Evolutionary conservation across 2,329 filamentous ascomycete genomes (phyloP).

Genomic region (Exserohilum rostratum): DNA sequence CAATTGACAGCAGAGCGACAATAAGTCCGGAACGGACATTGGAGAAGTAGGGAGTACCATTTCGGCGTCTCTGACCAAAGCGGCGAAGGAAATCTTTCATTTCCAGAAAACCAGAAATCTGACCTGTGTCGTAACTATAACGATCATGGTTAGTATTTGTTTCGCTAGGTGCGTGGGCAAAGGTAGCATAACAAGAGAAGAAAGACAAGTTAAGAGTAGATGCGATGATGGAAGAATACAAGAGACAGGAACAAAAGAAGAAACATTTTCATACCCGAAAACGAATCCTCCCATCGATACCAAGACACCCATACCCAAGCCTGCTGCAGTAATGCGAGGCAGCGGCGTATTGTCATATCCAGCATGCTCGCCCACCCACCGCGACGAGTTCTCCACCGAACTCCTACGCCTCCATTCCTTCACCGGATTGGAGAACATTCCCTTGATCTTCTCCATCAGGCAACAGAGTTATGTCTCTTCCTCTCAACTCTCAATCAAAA

Average conservation of each 20-base stretch:
- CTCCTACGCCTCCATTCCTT: conserved; percentile 21
- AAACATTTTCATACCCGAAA: not conserved
- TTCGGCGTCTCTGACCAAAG: conserved; percentile 23
- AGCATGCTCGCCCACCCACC: conserved; percentile 26
- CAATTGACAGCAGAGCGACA: conserved; percentile 63
- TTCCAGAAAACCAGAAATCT: conserved; percentile 40
- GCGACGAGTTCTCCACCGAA: conserved; percentile 20
- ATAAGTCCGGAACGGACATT: conserved; percentile 39
- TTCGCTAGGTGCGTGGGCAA: too few species aligned
- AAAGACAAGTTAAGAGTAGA: not conserved
- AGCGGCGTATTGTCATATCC: conserved; percentile 33
- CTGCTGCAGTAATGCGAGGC: conserved; percentile 27
- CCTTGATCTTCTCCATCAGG: conserved; percentile 8
- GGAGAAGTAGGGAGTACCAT: conserved; percentile 33
- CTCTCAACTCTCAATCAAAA: too few species aligned
- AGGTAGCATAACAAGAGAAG: not conserved
- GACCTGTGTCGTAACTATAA: conserved; percentile 31
- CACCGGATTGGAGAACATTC: conserved; percentile 25
- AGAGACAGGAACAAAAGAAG: too few species aligned
- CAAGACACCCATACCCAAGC: conserved; percentile 35
- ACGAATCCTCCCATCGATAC: conserved; percentile 36
- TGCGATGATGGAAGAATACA: too few species aligned
- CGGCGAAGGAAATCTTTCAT: conserved; percentile 38
- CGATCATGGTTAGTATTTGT: not conserved
- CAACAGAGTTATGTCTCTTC: not conserved